Base-by-base conservation (phyloP, 306 rosid species). In the Argentina anserina region DNA sequence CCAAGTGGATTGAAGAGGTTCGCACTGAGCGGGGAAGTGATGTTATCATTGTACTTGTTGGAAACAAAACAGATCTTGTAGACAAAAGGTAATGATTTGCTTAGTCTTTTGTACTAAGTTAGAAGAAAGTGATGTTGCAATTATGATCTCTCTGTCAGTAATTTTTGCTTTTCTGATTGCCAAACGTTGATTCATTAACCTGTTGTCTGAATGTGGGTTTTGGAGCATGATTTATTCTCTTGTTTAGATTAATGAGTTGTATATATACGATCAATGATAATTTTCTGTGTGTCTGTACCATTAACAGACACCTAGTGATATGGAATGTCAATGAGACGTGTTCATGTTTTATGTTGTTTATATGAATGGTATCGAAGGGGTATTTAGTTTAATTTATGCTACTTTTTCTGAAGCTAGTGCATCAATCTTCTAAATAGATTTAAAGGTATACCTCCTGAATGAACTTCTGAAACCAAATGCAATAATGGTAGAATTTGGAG, bases 1-100 rank as follows among this genome's bases (percentile, higher is more conserved):
- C 81, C 63, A 92, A 85, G 83, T 92, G 97, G 96, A 90, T 92
- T 67, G 97, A 92, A 84, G 93, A 92, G 86, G 97, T 92, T 75
- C 90, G 93, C 34, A 87, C 93, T 65, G 97, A 92, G 84, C 76
- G 93, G 76, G 97, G 96, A 56, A 85, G 87, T 8, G 97, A 92
- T 83, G 97, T 92, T 39, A 92, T 92, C 74, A 83, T 92, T 75
- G 93, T 89, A 74, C 89, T 92, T 75, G 97, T 89, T 75, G 93
- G 96, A 60, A 92, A 92, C 86, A 92, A 92, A 85, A 92, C 97
- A 28, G 94, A 92, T 72, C 96, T 92, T 77, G 96, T 92, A 75
- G 97, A 92, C 66, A 92, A 92, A 82, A 92, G 97, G 97, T 92
- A 87, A 72, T 73, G 49, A 29, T 34, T 50, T 69, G 46, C 53